A percentile compares a stretch with the other conserved stretches of the same genome.
These are phyloP conservation scores for Pseudogymnoascus sp. DNA, from an alignment of 2,329 filamentous ascomycete species.

Conservation along the genomic window DNA sequence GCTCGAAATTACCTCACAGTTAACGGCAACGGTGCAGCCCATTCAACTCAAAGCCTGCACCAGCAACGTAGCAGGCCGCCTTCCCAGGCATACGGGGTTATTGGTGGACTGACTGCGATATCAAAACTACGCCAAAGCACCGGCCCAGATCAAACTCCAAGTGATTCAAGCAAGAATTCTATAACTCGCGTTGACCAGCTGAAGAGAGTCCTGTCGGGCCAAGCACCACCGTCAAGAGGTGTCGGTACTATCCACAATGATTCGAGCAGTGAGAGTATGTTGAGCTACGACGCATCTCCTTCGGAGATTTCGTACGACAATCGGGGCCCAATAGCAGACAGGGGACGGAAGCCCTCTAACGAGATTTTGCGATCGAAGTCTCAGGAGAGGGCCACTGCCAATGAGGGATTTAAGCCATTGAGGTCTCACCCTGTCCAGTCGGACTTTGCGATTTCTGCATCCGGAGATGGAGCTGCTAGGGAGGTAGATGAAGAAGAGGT, in stretches of 20 bases:
- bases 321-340: background rate
- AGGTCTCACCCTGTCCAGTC: background rate
- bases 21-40: conserved; percentile 37
- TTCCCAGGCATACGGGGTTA: conserved; percentile 23
- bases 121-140: conserved; percentile 46
- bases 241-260: conserved; percentile 39
- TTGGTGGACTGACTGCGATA: conserved; percentile 29
- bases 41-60: conserved; percentile 25
- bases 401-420: background rate
- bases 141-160: conserved; percentile 31
- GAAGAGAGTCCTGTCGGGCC: conserved; percentile 52
- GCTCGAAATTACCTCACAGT: conserved; percentile 49
- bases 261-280: conserved; percentile 58
- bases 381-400: background rate
- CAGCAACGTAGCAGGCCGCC: conserved; percentile 20
- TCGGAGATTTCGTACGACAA: conserved; percentile 56
- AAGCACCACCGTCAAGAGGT: conserved; percentile 31
- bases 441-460: background rate
- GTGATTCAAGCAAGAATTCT: conserved; percentile 38
- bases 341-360: background rate
- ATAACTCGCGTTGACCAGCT: conserved; percentile 57
- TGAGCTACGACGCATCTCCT: conserved; percentile 60
- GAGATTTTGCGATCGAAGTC: background rate
- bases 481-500: background rate
- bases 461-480: background rate